Evolutionary conservation across 129 eudicot species (phyloP), one percentile per base, ranked within the genome.

Genomic region (Flaveria brownii): DNA sequence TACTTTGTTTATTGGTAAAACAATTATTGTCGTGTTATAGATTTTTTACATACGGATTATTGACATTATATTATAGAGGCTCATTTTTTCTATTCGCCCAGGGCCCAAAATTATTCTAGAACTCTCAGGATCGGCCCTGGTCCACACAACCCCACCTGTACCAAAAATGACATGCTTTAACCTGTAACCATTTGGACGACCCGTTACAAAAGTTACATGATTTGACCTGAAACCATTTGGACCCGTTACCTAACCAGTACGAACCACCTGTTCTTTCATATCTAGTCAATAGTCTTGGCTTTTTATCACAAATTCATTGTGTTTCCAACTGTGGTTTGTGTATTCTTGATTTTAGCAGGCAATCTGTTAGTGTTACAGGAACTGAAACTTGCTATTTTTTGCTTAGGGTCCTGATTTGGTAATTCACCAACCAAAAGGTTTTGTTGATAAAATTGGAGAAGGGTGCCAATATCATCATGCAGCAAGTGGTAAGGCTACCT

Each of bases 401-500:
- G 23, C 63, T 30, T 76, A 89, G 99, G 99, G 99, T 16, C 99
- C 99, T 30, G 92, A 91, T 77, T 83, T 95, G 84, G 92, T 95
- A 43, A 95, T 91, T 64, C 87, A 87, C 82, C 99, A 95, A 86
- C 39, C 93, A 45, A 86, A 87, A 77, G 90, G 89, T 76, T 95
- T 96, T 77, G 79, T 91, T 23, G 97, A 87, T 68, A 79, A 86
- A 51, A 95, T 95, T 97, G 97, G 95, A 20, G 89, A 89, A 79
- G 89, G 97, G 96, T 91, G 97, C 84, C 94, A 85, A 83, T 71
- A 78, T 13, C 99, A 95, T 85, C 99, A 95, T 84, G 87, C 83
- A 75, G 95, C 82, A 81, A 95, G 97, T 80, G 99, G 99, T 91
- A 80, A 77, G 89, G 41, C 7, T 25, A 30, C 36, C 36, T 3